phyloP scores from a whole-genome alignment of 192 early-diverging fungal species.

The Gamsiella multidivaricata region DNA sequence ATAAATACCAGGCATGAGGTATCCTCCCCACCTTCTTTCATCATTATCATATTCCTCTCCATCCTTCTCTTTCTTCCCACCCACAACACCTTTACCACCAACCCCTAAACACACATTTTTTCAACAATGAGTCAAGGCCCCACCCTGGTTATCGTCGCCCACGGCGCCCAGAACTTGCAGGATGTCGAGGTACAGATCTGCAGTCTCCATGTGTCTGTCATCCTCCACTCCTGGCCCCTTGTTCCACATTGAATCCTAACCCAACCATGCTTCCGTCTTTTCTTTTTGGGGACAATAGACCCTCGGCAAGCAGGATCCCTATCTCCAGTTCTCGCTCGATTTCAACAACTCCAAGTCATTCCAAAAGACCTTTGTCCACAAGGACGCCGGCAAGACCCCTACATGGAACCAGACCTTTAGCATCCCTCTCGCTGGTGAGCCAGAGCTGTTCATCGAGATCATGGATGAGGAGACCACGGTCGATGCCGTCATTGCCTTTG shows the following conservation, averaged over 20 bases:
- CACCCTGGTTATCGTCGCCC: slow-evolving; percentile 48
- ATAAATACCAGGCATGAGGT: too few species aligned
- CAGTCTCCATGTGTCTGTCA: too few species aligned
- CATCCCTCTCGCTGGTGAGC: slow-evolving; percentile 55
- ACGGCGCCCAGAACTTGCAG: slow-evolving; percentile 51
- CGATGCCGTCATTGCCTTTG: slow-evolving; percentile 60
- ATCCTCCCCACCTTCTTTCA: too few species aligned
- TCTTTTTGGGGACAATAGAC: too few species aligned
- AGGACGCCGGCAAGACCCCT: slow-evolving; percentile 59
- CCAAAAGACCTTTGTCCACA: slow-evolving; percentile 62
- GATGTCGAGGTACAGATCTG: slow-evolving; percentile 48
- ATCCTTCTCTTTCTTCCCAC: too few species aligned
- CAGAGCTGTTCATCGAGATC: slow-evolving; percentile 59
- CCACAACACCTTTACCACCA: background rate
- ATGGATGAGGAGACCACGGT: slow-evolving; percentile 59
- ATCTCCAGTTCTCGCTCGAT: slow-evolving; percentile 59
- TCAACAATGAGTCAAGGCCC: slow-evolving; percentile 25
- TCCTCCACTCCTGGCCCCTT: background rate
- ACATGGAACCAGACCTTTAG: slow-evolving; percentile 64
- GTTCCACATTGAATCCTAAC: background rate
- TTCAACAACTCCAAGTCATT: slow-evolving; percentile 54
- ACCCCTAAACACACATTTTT: too few species aligned
- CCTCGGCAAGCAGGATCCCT: slow-evolving; percentile 65
- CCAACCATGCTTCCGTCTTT: background rate
- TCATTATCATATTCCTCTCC: too few species aligned